Conservation (phyloP, 345 rosid genomes). For the Sonneratia alba region DNA sequence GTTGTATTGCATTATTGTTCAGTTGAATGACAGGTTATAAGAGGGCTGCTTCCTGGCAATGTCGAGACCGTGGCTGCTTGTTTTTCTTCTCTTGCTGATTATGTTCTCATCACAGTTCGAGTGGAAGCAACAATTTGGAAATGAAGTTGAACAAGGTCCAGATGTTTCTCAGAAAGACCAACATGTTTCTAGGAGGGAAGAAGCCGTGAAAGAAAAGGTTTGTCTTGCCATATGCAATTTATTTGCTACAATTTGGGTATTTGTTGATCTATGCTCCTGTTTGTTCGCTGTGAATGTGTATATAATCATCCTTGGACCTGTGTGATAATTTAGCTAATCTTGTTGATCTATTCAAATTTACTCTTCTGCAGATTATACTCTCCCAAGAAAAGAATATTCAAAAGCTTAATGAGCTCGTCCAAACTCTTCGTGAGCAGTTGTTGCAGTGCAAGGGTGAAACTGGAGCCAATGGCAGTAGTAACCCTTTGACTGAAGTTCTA, state of each 20-base stretch:
- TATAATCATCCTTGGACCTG: background rate
- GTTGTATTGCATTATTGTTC: background rate
- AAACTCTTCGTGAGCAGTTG: constrained; percentile 45
- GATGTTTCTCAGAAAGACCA: constrained; percentile 26
- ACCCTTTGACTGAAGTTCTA: constrained; percentile 29
- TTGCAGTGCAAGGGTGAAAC: constrained; percentile 42
- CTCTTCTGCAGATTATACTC: constrained; percentile 47
- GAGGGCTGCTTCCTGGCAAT: constrained; percentile 22
- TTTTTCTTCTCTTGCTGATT: constrained; percentile 47
- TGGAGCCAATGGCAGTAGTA: constrained; percentile 19
- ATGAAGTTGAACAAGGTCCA: constrained; percentile 39
- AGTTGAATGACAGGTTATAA: constrained; percentile 8
- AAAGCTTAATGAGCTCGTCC: constrained; percentile 50
- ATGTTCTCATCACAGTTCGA: constrained; percentile 63
- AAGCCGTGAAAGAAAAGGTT: constrained; percentile 63
- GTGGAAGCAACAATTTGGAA: constrained; percentile 66
- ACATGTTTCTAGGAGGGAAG: constrained; percentile 30
- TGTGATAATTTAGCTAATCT: background rate
- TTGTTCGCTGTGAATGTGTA: background rate
- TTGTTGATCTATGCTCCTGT: background rate
- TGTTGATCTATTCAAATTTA: background rate
- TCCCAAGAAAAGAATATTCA: constrained; percentile 65
- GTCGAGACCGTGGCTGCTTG: constrained; percentile 66
- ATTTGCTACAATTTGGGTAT: background rate
- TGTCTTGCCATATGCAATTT: background rate